These are phyloP conservation scores for Beta macrorhiza DNA, from an alignment of 179 eudicot genomes.

Conservation along the genomic window DNA sequence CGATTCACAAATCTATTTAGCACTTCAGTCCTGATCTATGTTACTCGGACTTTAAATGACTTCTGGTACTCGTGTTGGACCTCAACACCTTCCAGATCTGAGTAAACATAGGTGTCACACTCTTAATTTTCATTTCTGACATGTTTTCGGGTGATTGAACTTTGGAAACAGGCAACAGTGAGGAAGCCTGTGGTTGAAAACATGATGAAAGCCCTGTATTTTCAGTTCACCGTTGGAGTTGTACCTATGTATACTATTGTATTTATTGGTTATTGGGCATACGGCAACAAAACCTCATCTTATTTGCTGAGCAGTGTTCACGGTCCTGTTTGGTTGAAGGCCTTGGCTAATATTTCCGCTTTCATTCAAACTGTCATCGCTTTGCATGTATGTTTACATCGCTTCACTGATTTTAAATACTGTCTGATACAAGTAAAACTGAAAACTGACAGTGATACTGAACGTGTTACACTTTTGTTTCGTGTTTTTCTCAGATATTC, in stretches of 20 bases:
- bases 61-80: too few relatives aligned
- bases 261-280: conserved; percentile 90
- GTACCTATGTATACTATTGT: conserved; percentile 72
- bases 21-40: too few relatives aligned
- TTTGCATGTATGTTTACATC: conserved; percentile 51
- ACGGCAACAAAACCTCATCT: conserved; percentile 54
- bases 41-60: too few relatives aligned
- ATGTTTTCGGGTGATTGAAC: conserved; percentile 1
- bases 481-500: conserved; percentile 58
- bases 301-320: conserved; percentile 64
- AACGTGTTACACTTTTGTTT: neutral
- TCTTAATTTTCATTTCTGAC: neutral
- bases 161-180: conserved; percentile 64
- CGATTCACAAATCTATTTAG: neutral
- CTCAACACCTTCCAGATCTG: too few relatives aligned
- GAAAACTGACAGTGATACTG: too few relatives aligned
- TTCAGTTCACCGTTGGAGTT: conserved; percentile 78
- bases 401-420: neutral
- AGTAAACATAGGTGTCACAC: too few relatives aligned
- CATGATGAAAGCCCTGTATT: conserved; percentile 95
- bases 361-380: conserved; percentile 81
- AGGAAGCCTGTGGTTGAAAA: conserved; percentile 73
- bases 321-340: conserved; percentile 78
- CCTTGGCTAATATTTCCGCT: conserved; percentile 58
- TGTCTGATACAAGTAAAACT: neutral